A percentile compares a stretch with the other conserved stretches of the same genome.
These are phyloP conservation scores for Aeschynomene evenia DNA, from an alignment of 306 rosid species.

Conservation along the genomic window DNA sequence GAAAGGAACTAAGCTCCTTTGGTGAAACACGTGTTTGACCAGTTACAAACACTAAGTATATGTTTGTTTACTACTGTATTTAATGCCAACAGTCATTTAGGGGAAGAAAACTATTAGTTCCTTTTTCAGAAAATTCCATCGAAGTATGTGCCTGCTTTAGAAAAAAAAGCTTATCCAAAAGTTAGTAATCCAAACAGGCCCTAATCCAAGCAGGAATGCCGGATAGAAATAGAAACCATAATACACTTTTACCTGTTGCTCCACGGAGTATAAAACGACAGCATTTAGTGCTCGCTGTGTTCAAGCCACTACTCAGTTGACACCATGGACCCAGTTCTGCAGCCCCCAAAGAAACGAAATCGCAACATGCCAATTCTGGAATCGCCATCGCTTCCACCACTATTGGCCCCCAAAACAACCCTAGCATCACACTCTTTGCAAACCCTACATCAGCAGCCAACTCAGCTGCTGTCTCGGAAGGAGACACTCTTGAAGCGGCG, in stretches of 20 bases:
- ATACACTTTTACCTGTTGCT: neutral
- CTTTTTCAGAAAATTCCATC: neutral
- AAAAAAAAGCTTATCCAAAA: neutral
- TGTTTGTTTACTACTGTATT: too few relatives aligned
- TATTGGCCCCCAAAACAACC: neutral
- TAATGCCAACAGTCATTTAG: too few relatives aligned
- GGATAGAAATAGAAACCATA: neutral
- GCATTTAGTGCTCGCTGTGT: neutral
- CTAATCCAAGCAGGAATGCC: neutral
- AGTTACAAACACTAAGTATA: too few relatives aligned
- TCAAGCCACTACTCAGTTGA: constrained; percentile 9
- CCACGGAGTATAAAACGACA: neutral
- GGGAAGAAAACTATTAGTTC: neutral
- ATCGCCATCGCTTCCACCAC: constrained; percentile 11
- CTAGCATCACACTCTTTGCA: neutral
- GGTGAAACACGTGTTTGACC: too few relatives aligned
- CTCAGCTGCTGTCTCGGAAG: neutral
- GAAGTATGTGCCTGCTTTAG: neutral
- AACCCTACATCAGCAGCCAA: neutral
- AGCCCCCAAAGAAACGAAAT: neutral
- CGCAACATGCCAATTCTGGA: too few relatives aligned
- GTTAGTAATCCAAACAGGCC: neutral
- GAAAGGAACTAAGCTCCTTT: too few relatives aligned
- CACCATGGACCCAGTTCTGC: constrained; percentile 39
- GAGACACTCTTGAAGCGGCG: neutral